Percentiles rank a stretch among this genome's conserved stretches.
These are phyloP conservation scores for Haplosporangium gracile DNA, from an alignment of 192 early-diverging fungal genomes.

Conservation along the genomic window DNA sequence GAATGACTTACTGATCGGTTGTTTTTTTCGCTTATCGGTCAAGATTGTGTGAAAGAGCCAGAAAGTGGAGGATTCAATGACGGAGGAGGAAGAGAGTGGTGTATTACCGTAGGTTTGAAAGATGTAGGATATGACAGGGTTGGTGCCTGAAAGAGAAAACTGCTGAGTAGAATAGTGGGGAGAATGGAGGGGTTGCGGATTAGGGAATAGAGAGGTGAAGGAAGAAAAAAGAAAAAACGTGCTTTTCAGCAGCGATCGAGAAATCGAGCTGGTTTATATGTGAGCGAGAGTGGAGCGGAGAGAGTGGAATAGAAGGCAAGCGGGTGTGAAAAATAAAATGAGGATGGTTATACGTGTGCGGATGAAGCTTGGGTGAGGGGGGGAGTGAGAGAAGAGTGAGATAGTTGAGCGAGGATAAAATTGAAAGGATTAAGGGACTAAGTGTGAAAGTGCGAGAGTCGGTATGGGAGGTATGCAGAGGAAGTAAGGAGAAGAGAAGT, in stretches of 20 bases:
- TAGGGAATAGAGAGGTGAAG: neutral
- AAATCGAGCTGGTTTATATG: neutral
- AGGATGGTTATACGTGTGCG: neutral
- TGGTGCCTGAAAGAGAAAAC: conserved; percentile 2
- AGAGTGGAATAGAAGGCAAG: neutral
- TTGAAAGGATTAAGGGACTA: neutral
- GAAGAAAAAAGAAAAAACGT: neutral
- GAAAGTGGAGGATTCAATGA: neutral
- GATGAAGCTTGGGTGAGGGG: neutral
- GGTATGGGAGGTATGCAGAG: neutral
- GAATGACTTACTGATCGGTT: neutral
- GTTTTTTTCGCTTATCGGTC: neutral
- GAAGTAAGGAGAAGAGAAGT: neutral
- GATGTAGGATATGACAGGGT: neutral
- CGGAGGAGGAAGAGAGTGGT: neutral
- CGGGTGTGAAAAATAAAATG: neutral
- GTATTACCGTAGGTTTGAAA: neutral
- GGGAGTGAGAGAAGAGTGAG: neutral
- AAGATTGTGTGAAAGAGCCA: neutral
- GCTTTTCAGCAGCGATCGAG: neutral
- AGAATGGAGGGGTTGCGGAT: neutral
- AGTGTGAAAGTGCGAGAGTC: neutral
- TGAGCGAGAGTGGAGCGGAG: neutral
- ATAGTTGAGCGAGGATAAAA: neutral
- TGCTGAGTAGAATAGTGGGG: neutral